Base-by-base conservation (phyloP, 805 yeast genomes). In the Candida krabiensis region DNA sequence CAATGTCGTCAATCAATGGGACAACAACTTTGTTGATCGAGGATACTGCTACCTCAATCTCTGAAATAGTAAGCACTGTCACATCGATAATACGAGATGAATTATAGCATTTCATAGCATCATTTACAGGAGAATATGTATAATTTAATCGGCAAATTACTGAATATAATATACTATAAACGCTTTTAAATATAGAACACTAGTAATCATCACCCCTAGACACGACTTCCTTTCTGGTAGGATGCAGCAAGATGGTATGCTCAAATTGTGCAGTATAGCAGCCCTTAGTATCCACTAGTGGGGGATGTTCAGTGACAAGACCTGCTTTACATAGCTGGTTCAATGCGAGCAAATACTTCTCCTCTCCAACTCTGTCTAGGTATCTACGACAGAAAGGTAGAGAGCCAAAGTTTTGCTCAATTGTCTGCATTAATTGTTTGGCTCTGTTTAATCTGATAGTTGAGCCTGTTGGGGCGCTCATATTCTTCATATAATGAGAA, bases 361-460 rank as follows among this genome's bases (percentile, higher is more conserved):
- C 96, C 59, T 91, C 95, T 12, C 96, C 97, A 4, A 86, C 55
- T 49, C 95, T 75, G 58, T 93, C 99, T 58, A 93, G 70, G 60
- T 93, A 93, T 54, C 99, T 75, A 52, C 97, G 83, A 69, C 99
- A 93, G 79, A 90, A 93, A 3, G 99, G 98, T 50, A 93, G 71
- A 0, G 98, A 88, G 30, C 98, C 97, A 58, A 93, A 93, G 53
- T 86, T 79, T 40, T 75, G 70, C 58, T 88, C 82, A 53, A 93
- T 93, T 9, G 80, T 72, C 33, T 71, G 67, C 45, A 88, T 66
- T 48, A 93, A 69, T 30, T 75, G 70, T 60, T 79, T 83, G 18
- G 97, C 91, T 50, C 80, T 73, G 49, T 75, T 79, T 43, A 80
- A 54, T 45, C 82, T 66, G 11, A 84, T 58, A 4, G 85, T 77